Evolutionary conservation across 768 basidiomycete genomes (phyloP).

Genomic region (Lentinula sp.): DNA sequence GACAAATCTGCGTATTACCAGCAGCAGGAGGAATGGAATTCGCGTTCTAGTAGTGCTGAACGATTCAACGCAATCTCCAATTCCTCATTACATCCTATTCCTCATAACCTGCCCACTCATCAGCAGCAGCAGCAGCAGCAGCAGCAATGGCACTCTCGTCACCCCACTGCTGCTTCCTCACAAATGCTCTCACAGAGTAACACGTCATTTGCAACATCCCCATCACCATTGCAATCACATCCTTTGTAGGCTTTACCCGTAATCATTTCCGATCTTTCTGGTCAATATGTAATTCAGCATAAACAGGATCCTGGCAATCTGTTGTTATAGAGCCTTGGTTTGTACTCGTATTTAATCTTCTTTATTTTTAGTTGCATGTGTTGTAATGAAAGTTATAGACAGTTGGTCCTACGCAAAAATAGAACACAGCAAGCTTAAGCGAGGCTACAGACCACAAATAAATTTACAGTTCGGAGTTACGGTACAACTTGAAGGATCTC

Average conservation of each 20-base stretch:
- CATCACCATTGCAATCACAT: not conserved
- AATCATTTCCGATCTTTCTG: not conserved
- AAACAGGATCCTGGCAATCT: not conserved
- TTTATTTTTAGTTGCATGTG: not conserved
- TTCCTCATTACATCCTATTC: not conserved
- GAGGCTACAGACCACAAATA: too few relatives aligned
- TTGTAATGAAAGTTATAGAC: not conserved
- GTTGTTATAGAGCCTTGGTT: not conserved
- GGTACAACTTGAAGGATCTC: not conserved
- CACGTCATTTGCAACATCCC: not conserved
- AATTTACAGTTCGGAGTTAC: not conserved
- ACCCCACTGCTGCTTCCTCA: not conserved
- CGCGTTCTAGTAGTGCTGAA: not conserved
- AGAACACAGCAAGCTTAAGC: too few relatives aligned
- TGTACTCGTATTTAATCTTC: not conserved
- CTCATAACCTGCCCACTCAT: not conserved
- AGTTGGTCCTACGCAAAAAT: too few relatives aligned
- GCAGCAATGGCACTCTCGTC: slow-evolving; percentile 3
- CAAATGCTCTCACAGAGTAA: not conserved
- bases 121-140: not conserved
- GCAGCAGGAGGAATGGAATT: not conserved
- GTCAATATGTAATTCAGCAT: not conserved
- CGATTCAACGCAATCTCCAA: not conserved
- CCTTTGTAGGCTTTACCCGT: not conserved
- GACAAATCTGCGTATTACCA: not conserved